Percentiles rank a stretch among this genome's conserved stretches.
phyloP scores from a whole-genome alignment of 2,329 filamentous ascomycete species.

The Atkinsonella texensis region DNA sequence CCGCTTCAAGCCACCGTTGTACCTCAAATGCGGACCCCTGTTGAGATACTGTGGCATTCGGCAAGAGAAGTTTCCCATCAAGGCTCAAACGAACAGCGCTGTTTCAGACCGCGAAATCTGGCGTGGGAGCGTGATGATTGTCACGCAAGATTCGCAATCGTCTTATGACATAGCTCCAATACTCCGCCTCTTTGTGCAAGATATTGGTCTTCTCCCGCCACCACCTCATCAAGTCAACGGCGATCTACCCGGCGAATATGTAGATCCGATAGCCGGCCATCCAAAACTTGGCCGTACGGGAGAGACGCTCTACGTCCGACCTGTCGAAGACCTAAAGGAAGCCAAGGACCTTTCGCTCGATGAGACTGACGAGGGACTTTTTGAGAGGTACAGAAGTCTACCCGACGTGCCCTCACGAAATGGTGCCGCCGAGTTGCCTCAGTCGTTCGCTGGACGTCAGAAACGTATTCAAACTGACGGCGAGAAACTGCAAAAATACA shows the following conservation, averaged over 20 bases:
- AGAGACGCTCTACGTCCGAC: constrained; percentile 76
- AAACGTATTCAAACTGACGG: constrained; percentile 53
- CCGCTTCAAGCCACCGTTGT: constrained; percentile 71
- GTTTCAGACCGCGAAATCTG: constrained; percentile 61
- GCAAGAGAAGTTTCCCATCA: constrained; percentile 38
- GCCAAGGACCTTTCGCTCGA: constrained; percentile 64
- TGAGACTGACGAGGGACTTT: constrained; percentile 74
- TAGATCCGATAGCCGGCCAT: constrained; percentile 81
- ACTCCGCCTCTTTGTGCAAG: constrained; percentile 75
- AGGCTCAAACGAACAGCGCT: constrained; percentile 14
- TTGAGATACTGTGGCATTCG: constrained; percentile 81
- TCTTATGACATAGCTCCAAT: constrained; percentile 70
- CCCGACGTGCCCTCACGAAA: constrained; percentile 31
- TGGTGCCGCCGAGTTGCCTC: constrained; percentile 35
- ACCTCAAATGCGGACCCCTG: constrained; percentile 81
- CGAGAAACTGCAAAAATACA: constrained; percentile 69
- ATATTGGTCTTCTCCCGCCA: constrained; percentile 68
- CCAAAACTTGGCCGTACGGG: constrained; percentile 77
- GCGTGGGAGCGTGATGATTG: constrained; percentile 92
- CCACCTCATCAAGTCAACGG: constrained; percentile 56
- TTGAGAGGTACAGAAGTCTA: constrained; percentile 51
- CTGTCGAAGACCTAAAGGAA: constrained; percentile 76
- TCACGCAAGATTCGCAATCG: constrained; percentile 74
- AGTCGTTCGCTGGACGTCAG: constrained; percentile 41
- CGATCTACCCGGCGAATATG: constrained; percentile 65